Evolutionary conservation across 2,329 filamentous ascomycete species (phyloP), one percentile per base, ranked within the genome.

Genomic region (Biscogniauxia mediterranea): DNA sequence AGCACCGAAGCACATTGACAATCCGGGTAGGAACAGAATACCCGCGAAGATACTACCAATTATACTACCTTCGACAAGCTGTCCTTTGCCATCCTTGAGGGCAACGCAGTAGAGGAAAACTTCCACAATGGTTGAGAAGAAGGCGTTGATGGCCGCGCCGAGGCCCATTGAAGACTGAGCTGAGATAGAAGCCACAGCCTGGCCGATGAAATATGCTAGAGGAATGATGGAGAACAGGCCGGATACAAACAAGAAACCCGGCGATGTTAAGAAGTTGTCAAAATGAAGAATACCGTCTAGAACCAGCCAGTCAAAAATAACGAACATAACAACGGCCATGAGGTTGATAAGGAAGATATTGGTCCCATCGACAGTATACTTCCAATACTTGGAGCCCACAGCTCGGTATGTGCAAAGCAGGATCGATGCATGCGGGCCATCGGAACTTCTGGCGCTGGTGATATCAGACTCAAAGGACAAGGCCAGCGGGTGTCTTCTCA

Each of bases 301-400:
- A 23, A 99, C 82, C 62, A 88, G 88, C 83, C 94, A 98, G 80
- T 99, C 95, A 66, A 96, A 86, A 64, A 99, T 96, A 71, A 94
- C 91, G 73, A 99, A 97, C 23, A 91, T 80, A n/a, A 99, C 95
- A 19, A 99, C 86, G 13, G 87, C 90, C 79, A 98, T 92, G 60
- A 99, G 85, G 75, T 99, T 99, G 81, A 99, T 97, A 67, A 99
- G 86, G 79, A 99, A 98, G 73, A 99, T 96, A 78, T 99, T 99
- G 63, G 95, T 99, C 59, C 95, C 96, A 73, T 99, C 95, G 61
- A 99, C 83, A 3, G 95, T 99, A 78, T 99, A 99, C 78, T 99
- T 99, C 94, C 96, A 99, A 80, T 99, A 99, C 76, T 94, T 94
- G 68, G 88, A 83, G 13, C 95, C 95, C 13, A 96, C 94, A 52